phyloP scores from a whole-genome alignment of 768 basidiomycete species.

The Cyathus striatus region DNA sequence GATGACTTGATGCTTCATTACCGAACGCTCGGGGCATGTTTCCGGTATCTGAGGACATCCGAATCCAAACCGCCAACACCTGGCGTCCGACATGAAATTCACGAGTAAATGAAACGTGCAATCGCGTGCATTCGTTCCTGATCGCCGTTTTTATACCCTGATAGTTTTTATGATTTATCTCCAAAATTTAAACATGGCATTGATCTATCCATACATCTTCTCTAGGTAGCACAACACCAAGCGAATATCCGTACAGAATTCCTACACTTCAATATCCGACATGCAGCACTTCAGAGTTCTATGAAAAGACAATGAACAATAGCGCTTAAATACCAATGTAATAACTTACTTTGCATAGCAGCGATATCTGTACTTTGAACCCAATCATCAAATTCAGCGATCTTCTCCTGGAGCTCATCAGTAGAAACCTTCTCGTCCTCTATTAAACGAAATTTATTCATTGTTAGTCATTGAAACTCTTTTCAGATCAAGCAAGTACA shows the following conservation, averaged over 20 bases:
- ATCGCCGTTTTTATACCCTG: conserved; percentile 6
- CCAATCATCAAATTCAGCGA: conserved; percentile 80
- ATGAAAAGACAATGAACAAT: not conserved
- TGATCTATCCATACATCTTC: not conserved
- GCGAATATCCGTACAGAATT: not conserved
- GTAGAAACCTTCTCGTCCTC: conserved; percentile 95
- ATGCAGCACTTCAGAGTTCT: conserved; percentile 1
- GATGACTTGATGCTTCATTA: no score
- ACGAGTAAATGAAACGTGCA: conserved; percentile 3
- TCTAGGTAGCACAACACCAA: not conserved
- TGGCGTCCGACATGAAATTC: conserved; percentile 5
- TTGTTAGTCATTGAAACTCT: conserved; percentile 2
- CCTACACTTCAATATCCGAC: not conserved
- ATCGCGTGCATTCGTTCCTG: no score
- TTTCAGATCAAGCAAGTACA: conserved; percentile 13
- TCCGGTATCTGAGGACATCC: not conserved
- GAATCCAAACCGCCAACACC: not conserved
- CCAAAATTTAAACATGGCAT: not conserved
- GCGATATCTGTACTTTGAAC: conserved; percentile 90
- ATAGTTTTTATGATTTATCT: not conserved
- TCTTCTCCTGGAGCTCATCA: conserved; percentile 90
- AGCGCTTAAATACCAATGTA: not conserved
- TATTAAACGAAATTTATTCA: conserved; percentile 19
- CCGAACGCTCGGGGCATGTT: conserved; percentile 1
- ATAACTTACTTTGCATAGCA: conserved; percentile 83